Evolutionary conservation across 192 early-diverging fungal genomes (phyloP), one percentile per base, ranked within the genome.

Genomic region (Podila verticillata): DNA sequence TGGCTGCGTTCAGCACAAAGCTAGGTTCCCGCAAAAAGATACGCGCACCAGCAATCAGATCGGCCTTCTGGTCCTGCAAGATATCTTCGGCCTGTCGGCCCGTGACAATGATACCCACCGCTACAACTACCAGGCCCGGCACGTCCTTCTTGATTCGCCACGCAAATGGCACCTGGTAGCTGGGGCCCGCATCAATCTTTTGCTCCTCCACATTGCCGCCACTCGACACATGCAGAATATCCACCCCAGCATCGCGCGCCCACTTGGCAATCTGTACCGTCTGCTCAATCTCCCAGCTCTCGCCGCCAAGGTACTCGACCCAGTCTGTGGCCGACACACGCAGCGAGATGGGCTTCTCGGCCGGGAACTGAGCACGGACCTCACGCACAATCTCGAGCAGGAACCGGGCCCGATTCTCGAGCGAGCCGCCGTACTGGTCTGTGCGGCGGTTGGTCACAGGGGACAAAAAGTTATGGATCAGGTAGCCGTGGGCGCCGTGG

Each of bases 401-500:
- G 49, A 84, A 59, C 19, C 66, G 77, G 56, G 60, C 84, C 48
- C 97, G 89, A 85, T 98, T 98, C 68, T 97, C 94, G 32, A 97
- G 90, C 4, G 91, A 91, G 0, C 98, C 97, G 36, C 97, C 98
- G 70, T 96, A 99, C 60, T 92, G 63, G 72, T 99, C 98, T 2
- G 95, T 96, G 58, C 98, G 90, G 28, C 89, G 62, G 81, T 99
- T 98, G 61, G 91, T 85, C 47, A 95, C 70, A 7, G 94, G 92
- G 22, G 92, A 93, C 17, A 97, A 70, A 70, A 98, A 98, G 73
- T 91, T 82, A 81, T 92, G 85, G 54, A 95, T 70, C 63, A 98
- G 82, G 77, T 97, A 98, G 13, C 98, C 97, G 79, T 99, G 96
- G 2, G 96, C 96, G 34, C 83, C 89, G 64, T 98, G 96, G 31